Evolutionary conservation across 2,329 filamentous ascomycete species (phyloP), one percentile per base, ranked within the genome.

Genomic region (Falciphora oryzae): DNA sequence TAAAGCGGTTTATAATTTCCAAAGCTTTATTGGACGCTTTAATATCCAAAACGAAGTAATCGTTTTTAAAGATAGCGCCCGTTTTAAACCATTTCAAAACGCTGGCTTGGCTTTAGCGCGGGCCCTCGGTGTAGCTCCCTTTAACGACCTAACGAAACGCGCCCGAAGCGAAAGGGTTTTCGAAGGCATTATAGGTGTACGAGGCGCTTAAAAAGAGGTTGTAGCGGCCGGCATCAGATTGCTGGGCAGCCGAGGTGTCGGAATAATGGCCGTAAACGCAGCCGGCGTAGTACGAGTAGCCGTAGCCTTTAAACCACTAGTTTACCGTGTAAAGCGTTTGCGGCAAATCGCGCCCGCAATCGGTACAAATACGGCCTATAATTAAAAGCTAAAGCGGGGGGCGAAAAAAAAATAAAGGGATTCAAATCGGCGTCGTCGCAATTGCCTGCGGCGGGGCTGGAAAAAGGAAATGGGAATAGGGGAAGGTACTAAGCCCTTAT

Each of bases 11-110:
- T n/a, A n/a, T 65, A 5, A 77, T 65, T 13, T 67, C 65, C 11
- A 72, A 64, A 56, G 74, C 44, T 64, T 78, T 75, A 69, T 77
- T 79, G 27, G 57, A 65, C 38, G 77, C 73, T 63, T 77, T 72
- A 61, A 79, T 73, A n/a, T 74, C 70, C 44, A 76, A 67, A n/a
- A n/a, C n/a, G n/a, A n/a, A 79, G 65, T 73, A 77, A 35, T 75
- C 70, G 0, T 63, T 63, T 50, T 72, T 70, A 62, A 74, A 77
- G 61, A 75, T 73, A 1, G 68, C 68, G 13, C 74, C 75, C 0
- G 70, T 71, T 68, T 78, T 79, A 70, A 78, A 79, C 73, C 75
- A 76, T 65, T 78, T 79, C 58, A 31, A 2, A n/a, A 78, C 76
- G 57, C 75, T 76, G 14, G 66, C 57, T 64, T 78, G 69, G 44